Conservation (phyloP, 2,329 filamentous ascomycete genomes). For the Nigrospora osmanthi region DNA sequence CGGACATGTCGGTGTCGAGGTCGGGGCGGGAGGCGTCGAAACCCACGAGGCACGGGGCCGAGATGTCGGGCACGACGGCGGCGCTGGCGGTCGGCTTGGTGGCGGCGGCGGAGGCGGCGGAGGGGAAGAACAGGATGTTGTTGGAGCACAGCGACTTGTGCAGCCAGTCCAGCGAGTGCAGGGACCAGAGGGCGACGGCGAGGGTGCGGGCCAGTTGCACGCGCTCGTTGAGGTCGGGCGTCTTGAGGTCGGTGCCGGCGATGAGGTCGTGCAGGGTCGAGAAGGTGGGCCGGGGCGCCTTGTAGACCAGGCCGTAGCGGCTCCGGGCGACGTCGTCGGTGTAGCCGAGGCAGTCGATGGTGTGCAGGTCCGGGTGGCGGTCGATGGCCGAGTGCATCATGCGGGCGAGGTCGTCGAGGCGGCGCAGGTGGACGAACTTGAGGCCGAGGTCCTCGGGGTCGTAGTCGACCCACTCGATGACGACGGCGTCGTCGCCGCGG, state of each 20-base stretch:
- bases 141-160: constrained; percentile 33
- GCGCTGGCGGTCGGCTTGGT: constrained; percentile 13
- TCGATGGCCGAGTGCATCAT: constrained; percentile 38
- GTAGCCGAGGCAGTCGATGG: constrained; percentile 38
- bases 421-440: constrained; percentile 32
- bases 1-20: constrained; percentile 23
- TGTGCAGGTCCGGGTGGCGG: constrained; percentile 37
- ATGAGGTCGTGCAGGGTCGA: constrained; percentile 32
- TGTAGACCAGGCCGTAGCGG: constrained; percentile 37
- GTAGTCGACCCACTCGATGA: constrained; percentile 38
- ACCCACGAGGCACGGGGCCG: constrained; percentile 27
- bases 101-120: constrained; percentile 20
- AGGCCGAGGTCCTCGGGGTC: constrained; percentile 32
- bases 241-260: constrained; percentile 27
- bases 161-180: constrained; percentile 47
- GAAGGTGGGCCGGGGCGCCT: constrained; percentile 24
- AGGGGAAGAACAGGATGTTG: constrained; percentile 35
- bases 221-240: constrained; percentile 35
- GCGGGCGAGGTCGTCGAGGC: constrained; percentile 36
- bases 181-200: constrained; percentile 35
- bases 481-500: constrained; percentile 25
- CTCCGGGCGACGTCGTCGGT: constrained; percentile 28
- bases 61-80: constrained; percentile 29
- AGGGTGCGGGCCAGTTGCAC: constrained; percentile 32
- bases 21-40: constrained; percentile 32